Evolutionary conservation across 1,284 basidiomycete genomes (phyloP), one percentile per base, ranked within the genome.

Genomic region (Apiotrichum mycotoxinovorans): DNA sequence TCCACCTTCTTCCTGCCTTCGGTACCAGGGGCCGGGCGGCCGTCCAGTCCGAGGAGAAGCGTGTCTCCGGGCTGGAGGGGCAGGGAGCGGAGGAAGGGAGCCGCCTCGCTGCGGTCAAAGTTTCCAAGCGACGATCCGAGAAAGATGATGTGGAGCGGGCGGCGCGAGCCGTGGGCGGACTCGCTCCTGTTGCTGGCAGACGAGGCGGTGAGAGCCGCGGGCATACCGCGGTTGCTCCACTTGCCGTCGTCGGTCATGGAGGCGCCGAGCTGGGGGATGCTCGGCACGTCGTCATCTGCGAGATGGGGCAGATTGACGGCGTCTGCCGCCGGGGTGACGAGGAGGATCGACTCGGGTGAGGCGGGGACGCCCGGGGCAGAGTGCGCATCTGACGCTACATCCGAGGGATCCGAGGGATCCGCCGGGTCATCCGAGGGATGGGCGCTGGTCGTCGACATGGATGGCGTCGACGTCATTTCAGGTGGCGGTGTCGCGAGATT

Each of bases 61-160:
- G 80, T 82, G 65, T 83, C 83, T 5, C 80, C 80, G 4, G 63
- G 61, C 12, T 87, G 84, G 44, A 98, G 81, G 14, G 91, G 90
- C 23, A 96, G 80, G 1, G 84, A 83, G 15, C 82, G 82, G 52
- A 98, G 82, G 78, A 98, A 97, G 0, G 82, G 78, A 1, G 82
- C 82, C 9, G 87, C 89, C 26, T 83, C 86, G 18, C 81, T 79
- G 25, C 91, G 84, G n/a, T 81, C 74, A 74, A 98, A 97, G 79
- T 98, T 98, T 15, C 95, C 95, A 15, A 98, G 78, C 0, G 91
- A 92, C 0, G 90, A 95, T 0, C 95, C 95, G n/a, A 98, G 81
- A 81, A 96, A 98, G 58, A 97, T 79, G 55, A 97, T 79, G 68
- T 93, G 91, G 34, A 91, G 74, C 11, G 88, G 88, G 41, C 76